Evolutionary conservation across 1,284 basidiomycete genomes (phyloP).

Genomic region (Leccinum proliferum): DNA sequence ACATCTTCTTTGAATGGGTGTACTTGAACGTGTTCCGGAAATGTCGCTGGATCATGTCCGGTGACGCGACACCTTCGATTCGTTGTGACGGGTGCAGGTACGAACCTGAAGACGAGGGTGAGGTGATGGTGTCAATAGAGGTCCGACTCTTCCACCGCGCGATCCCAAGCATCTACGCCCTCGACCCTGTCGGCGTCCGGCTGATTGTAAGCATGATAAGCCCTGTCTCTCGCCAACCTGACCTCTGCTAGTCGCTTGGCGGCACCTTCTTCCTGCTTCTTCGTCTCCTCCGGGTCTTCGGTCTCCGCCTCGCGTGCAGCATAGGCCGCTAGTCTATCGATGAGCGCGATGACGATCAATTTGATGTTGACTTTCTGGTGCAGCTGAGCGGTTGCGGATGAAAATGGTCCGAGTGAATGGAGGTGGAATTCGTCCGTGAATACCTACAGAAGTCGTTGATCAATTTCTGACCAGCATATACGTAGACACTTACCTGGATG

Average conservation of each 20-base stretch:
- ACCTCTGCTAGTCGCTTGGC: constrained; percentile 78
- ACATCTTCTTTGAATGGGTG: no score
- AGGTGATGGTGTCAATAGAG: no score
- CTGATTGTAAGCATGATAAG: constrained; percentile 36
- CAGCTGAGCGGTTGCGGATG: constrained; percentile 88
- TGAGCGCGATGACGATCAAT: constrained; percentile 44
- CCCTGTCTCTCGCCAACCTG: constrained; percentile 51
- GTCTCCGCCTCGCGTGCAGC: constrained; percentile 63
- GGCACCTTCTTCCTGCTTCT: constrained; percentile 53
- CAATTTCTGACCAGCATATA: not conserved
- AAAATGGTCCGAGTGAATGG: constrained; percentile 63
- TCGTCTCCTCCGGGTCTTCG: constrained; percentile 90
- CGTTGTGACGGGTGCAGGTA: no score
- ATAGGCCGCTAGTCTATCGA: constrained; percentile 74
- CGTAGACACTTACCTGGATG: constrained; percentile 64
- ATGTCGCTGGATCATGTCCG: no score
- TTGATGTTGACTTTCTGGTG: constrained; percentile 91
- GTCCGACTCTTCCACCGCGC: constrained; percentile 26
- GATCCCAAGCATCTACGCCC: constrained; percentile 32
- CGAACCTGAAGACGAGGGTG: no score
- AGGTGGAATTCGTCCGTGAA: constrained; percentile 68
- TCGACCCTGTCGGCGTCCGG: constrained; percentile 7
- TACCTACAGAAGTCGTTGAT: constrained; percentile 32
- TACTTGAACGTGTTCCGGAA: no score
- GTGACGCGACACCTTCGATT: no score